These are phyloP conservation scores for Malassezia globosa DNA, from an alignment of 1,284 basidiomycete species.

Conservation along the genomic window DNA sequence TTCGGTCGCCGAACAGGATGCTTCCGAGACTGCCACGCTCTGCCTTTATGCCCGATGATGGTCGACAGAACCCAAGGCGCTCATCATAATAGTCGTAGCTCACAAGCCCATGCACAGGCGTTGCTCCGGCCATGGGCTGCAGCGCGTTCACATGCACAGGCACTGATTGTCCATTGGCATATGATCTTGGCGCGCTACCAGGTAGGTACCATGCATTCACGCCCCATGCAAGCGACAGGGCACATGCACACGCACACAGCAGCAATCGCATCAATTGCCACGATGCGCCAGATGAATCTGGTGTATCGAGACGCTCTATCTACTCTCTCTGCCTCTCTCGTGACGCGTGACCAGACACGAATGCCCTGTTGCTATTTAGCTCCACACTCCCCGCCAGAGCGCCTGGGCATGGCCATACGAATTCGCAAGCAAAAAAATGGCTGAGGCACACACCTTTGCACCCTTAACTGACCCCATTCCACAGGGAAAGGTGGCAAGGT, in stretches of 20 bases:
- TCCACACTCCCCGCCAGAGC: too few relatives aligned
- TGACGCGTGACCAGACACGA: not conserved
- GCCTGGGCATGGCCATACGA: too few relatives aligned
- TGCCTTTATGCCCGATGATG: conserved; percentile 62
- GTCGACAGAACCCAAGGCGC: conserved; percentile 73
- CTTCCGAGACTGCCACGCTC: conserved; percentile 82
- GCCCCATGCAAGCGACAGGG: not conserved
- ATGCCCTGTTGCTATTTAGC: too few relatives aligned
- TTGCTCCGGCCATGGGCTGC: conserved; percentile 41
- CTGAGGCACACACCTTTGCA: too few relatives aligned
- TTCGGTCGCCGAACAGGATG: conserved; percentile 88
- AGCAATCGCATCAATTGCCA: not conserved
- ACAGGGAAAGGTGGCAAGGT: too few relatives aligned
- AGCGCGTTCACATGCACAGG: conserved; percentile 46
- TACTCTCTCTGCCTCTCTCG: too few relatives aligned
- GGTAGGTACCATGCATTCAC: conserved; percentile 46
- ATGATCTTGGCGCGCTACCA: conserved; percentile 47
- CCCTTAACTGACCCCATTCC: too few relatives aligned
- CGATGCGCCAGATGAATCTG: too few relatives aligned
- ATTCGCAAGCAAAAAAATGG: too few relatives aligned
- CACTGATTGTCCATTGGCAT: conserved; percentile 40
- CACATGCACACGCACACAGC: not conserved
- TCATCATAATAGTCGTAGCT: conserved; percentile 69
- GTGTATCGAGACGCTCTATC: too few relatives aligned
- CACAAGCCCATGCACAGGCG: conserved; percentile 37